phyloP scores from a whole-genome alignment of 768 basidiomycete species.

The Polyporus arcularius region DNA sequence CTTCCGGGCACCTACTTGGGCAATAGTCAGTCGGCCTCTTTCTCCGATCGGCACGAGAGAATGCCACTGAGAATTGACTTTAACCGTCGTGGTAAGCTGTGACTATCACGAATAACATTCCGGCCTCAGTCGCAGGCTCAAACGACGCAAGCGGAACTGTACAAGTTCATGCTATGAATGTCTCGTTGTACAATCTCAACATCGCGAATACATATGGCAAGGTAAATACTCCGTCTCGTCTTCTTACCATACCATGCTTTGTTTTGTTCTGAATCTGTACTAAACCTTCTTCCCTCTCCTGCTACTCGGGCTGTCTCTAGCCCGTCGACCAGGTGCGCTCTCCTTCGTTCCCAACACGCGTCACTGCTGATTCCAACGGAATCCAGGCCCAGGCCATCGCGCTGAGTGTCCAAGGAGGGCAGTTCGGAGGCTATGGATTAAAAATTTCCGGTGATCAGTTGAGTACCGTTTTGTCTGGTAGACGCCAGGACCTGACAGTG shows the following conservation, averaged over 20 bases:
- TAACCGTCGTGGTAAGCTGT: conserved; percentile 6
- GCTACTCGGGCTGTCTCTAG: neutral
- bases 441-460: conserved; percentile 25
- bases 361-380: neutral
- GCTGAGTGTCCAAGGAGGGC: conserved; percentile 20
- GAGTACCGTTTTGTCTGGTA: neutral
- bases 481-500: too few relatives aligned
- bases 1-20: conserved; percentile 9
- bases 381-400: conserved; percentile 25
- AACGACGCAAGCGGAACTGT: conserved; percentile 22
- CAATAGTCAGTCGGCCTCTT: conserved; percentile 9
- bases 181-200: conserved; percentile 29
- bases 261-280: too few relatives aligned
- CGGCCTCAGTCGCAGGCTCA: conserved; percentile 20
- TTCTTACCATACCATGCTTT: too few relatives aligned
- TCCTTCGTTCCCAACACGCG: neutral
- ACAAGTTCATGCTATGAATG: conserved; percentile 17
- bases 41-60: neutral
- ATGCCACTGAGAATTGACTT: neutral
- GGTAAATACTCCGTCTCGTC: neutral
- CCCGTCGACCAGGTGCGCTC: conserved; percentile 18
- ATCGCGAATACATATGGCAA: conserved; percentile 27
- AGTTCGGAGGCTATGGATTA: conserved; percentile 23
- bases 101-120: conserved; percentile 14
- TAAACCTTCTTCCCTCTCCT: neutral